phyloP scores from a whole-genome alignment of 805 yeast genomes.

The Barnettozyma siamensis region DNA sequence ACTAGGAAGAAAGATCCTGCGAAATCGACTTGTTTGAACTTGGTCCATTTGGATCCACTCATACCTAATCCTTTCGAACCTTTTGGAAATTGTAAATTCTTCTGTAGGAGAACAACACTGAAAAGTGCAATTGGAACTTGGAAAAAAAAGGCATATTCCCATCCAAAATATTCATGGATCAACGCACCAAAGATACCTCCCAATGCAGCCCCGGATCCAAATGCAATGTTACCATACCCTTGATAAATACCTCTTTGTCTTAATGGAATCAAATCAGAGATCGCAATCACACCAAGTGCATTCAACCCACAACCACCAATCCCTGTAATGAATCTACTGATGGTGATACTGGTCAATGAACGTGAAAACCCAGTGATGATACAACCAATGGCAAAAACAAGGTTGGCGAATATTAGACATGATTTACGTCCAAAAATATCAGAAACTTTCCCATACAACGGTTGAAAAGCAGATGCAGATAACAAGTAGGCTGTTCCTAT shows the following conservation, averaged over 20 bases:
- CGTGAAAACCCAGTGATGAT: conserved; percentile 31
- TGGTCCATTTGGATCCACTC: conserved; percentile 35
- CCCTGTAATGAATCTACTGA: conserved; percentile 70
- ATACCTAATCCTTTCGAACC: conserved; percentile 54
- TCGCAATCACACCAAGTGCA: conserved; percentile 62
- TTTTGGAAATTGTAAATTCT: conserved; percentile 33
- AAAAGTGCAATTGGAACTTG: conserved; percentile 48
- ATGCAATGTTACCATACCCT: conserved; percentile 70
- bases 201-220: conserved; percentile 65
- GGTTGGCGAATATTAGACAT: conserved; percentile 33
- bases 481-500: conserved; percentile 60
- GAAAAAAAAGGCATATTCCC: conserved; percentile 57
- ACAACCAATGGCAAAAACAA: conserved; percentile 39
- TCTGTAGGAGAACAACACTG: conserved; percentile 34
- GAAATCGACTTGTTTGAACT: conserved; percentile 57
- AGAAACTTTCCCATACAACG: conserved; percentile 56
- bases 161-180: conserved; percentile 47
- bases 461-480: conserved; percentile 63
- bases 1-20: conserved; percentile 61
- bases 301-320: conserved; percentile 87
- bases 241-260: conserved; percentile 74
- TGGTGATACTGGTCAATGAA: conserved; percentile 26
- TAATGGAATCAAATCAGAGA: conserved; percentile 70
- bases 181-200: conserved; percentile 64
- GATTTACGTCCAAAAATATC: conserved; percentile 59